Base-by-base conservation (phyloP, 345 rosid species). In the Aethionema arabicum region DNA sequence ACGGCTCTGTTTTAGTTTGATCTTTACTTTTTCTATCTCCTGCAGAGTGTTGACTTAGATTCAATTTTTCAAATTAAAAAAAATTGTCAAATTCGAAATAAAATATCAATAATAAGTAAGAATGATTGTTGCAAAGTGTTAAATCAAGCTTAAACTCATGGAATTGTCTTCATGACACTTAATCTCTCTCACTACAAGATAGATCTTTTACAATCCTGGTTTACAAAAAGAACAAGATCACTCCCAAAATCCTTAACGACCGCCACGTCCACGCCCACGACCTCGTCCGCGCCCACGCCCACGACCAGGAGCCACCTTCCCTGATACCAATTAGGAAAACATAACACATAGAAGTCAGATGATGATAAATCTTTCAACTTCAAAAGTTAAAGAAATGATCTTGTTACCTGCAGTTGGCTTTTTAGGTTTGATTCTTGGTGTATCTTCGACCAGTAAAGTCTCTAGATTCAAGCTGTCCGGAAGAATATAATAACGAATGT, bases 401-500 rank as follows among this genome's bases (percentile, higher is more conserved):
- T 36, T 30, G 35, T 33, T 83, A 90, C 99, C 99, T 39, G 98
- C 96, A 49, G 88, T 80, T 76, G 99, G 80, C 79, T 95, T 95
- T 79, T 90, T 95, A 0, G 98, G 96, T 67, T 90, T 90, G 77
- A 95, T 83, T 80, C 85, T 79, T 54, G 96, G 96, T 7, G 98
- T 85, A 78, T 95, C 98, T 76, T 95, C 96, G 30, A 95, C 91
- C 59, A 95, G 81, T 67, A 95, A 79, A 7, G 99, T 95, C 82
- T 95, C 99, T 12, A 95, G 91, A 66, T 95, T 95, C 82, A 95
- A 80, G 83, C 90, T 88, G 84, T 95, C 99, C 8, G 99, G 99
- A 46, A 88, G 96, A 64, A 95, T 95, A 76, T 90, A 90, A 38
- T 90, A 90, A 40, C 98, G 95, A 50, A 95, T 86, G 70, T 95